Evolutionary conservation across 164 flowering plant species (phyloP), one percentile per base, ranked within the genome.

Genomic region (Aristolochia fimbriata): DNA sequence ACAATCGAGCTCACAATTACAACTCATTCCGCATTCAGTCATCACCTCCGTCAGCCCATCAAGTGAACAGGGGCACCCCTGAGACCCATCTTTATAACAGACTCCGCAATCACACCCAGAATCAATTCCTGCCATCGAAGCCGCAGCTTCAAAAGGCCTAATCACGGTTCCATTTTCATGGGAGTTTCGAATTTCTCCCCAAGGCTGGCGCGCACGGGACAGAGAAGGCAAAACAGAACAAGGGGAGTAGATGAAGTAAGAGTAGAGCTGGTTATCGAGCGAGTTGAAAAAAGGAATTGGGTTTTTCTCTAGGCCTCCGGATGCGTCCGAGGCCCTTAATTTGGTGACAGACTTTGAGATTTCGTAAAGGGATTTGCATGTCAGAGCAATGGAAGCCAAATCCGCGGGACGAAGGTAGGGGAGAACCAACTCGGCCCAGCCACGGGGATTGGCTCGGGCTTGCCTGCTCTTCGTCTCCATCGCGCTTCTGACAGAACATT

Each of bases 11-110:
- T 75, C 87, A 46, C 97, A 92, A 41, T 47, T 31, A 31, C 98
- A 93, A 58, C 74, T 51, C 69, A 75, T 67, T 19, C 98, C 98
- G 47, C 98, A 92, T 70, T 89, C 98, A 16, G 62, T 71, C 64
- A 61, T 65, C 69, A 79, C 56, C 66, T 45, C 57, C 3, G 20
- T 52, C 1, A 65, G 62, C 59, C 47, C 46, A 9, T 66, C 52
- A 31, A 15, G 53, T 19, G 60, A 61, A 59, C 77, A 83, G 12
- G 82, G 79, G 62, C 89, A 85, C 47, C 41, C 67, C 14, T 23
- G 8, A 4, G 62, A 77, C 53, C 61, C 76, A 24, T 58, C 71
- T 30, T 41, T 69, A 24, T 50, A 76, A 54, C 80, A 77, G 33
- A 23, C 47, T 33, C 66, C 64, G 49, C 94, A 86, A 25, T 52